Base-by-base conservation (phyloP, 805 yeast species). In the Myxozyma neotropica region DNA sequence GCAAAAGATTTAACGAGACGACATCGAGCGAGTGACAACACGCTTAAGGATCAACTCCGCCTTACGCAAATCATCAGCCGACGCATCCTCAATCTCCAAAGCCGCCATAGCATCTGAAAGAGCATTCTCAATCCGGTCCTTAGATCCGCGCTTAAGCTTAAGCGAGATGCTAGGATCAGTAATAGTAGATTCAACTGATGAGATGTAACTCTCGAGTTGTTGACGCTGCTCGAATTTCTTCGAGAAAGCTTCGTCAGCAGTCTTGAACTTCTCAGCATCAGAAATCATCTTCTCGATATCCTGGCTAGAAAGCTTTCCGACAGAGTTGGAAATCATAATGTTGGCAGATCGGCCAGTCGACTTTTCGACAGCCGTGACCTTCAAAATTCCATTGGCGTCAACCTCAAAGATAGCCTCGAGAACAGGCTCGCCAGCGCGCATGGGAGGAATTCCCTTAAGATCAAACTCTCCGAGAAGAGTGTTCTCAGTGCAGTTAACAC, bases 211-310 rank as follows among this genome's bases (percentile, higher is more conserved):
- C 85, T 93, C 99, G 78, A 93, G 88, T 84, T 91, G 92, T 84
- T 93, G 97, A 84, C 92, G 93, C 77, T 96, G 94, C 86, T 94
- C 98, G 83, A 93, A 97, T 79, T 88, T 88, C 92, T 92, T 93
- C 81, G 98, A 95, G 88, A 93, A 94, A 74, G 96, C 97, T 77
- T 93, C 97, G 81, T 93, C 99, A 73, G 96, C 89, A 75, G 93
- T 83, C 90, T 93, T 93, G 96, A 91, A 94, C 81, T 89, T 89
- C 83, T 93, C 99, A 73, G 99, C 98, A 77, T 94, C 97, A 81
- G 84, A 84, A 76, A 93, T 94, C 96, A 93, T 93, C 90, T 91
- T 88, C 82, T 94, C 98, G 70, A 93, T 93, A 75, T 93, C 98
- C 71, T 89, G 91, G 75, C 92, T 84, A 66, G 97, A 87, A 77